phyloP scores from a whole-genome alignment of 1,284 basidiomycete genomes.

The Caloboletus inedulis region DNA sequence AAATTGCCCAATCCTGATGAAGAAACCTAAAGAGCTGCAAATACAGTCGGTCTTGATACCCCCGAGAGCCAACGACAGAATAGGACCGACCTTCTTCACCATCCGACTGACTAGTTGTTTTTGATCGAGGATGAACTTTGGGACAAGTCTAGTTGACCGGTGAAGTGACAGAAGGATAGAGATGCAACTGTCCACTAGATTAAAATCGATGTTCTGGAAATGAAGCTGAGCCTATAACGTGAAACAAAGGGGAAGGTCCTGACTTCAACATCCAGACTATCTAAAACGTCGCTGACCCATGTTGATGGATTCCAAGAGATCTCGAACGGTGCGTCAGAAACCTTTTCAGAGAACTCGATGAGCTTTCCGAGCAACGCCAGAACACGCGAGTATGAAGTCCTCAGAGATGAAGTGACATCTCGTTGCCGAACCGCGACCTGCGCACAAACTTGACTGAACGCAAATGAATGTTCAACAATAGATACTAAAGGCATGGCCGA shows the following conservation, averaged over 20 bases:
- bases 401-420: slow-evolving; percentile 32
- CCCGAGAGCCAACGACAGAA: background rate
- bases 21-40: slow-evolving; percentile 75
- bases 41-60: slow-evolving; percentile 4
- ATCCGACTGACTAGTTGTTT: slow-evolving; percentile 54
- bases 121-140: slow-evolving; percentile 53
- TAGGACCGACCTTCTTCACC: slow-evolving; percentile 45
- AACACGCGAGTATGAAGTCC: slow-evolving; percentile 49
- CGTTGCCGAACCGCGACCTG: slow-evolving; percentile 34
- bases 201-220: slow-evolving; percentile 58
- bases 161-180: slow-evolving; percentile 58
- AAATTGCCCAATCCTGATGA: slow-evolving; percentile 59
- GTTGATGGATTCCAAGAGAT: slow-evolving; percentile 53
- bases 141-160: slow-evolving; percentile 47
- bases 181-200: slow-evolving; percentile 63
- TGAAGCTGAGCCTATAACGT: slow-evolving; percentile 9
- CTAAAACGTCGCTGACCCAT: slow-evolving; percentile 55
- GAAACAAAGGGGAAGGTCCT: slow-evolving; percentile 13
- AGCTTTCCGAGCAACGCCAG: slow-evolving; percentile 52
- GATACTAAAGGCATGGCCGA: slow-evolving; percentile 52
- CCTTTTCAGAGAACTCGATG: slow-evolving; percentile 41
- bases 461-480: slow-evolving; percentile 51
- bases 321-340: slow-evolving; percentile 29
- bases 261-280: slow-evolving; percentile 54
- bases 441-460: slow-evolving; percentile 47